Base-by-base conservation (phyloP, 1,284 basidiomycete genomes). In the Sparassis latifolia region DNA sequence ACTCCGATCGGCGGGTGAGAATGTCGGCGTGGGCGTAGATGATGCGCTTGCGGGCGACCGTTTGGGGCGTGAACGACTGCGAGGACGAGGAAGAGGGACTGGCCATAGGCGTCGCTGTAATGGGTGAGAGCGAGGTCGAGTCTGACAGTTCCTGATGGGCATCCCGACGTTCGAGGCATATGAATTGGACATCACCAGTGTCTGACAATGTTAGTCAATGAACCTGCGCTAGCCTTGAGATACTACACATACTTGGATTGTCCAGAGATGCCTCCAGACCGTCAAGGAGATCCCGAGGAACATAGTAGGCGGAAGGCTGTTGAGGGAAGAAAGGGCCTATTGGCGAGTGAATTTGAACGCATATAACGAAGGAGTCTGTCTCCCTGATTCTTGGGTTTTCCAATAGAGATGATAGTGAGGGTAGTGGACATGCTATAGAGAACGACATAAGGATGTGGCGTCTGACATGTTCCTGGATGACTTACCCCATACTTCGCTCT, bases 1-100 rank as follows among this genome's bases (percentile, higher is more conserved):
- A 92, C 47, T 91, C 88, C 28, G 86, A 86, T 28, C 89, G 71
- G 9, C 77, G 75, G 42, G 70, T 79, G 27, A 92, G 75, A 41
- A 92, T 84, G 60, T 88, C 83, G 2, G 84, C 83, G 66, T 93
- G 90, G 0, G 89, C 89, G 66, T 89, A 92, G 31, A 94, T 79
- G 27, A 88, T 65, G 28, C 84, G 74, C 57, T 86, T 86, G 9
- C 85, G 74, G 7, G 79, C 82, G 3, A 75, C 72, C 7, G 71
- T 72, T 40, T 70, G 74, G 31, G 72, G 53, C 3, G 69, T 62
- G 49, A 76, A 73, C 0, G 72, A 70, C 37, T 68, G 66, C 2
- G 76, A 74, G 1, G 77, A 74, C 2, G 63, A 62, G 0, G 74
- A 69, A 3, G 63, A 63, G 10, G 64, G 62, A 4, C 58, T 63